Base-by-base conservation (phyloP, 108 stramenopile genomes). In the Craspedostauros australis region DNA sequence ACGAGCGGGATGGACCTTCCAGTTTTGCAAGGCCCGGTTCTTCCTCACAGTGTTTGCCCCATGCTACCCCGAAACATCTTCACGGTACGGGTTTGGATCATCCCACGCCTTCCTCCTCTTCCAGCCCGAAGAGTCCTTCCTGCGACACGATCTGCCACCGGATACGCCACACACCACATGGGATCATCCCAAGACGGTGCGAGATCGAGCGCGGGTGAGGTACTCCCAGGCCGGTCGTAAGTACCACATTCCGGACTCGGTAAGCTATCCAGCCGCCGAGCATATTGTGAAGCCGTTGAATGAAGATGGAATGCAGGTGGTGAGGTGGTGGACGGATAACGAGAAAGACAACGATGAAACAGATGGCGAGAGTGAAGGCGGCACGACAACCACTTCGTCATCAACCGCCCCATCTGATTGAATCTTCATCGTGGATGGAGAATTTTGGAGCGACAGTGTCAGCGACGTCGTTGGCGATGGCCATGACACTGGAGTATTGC, bases 261-360 rank as follows among this genome's bases (percentile, higher is more conserved):
- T 7, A 16, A 8, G 14, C 8, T 48, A 48, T 23, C 46, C 46
- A 5, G 20, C 46, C n/a, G 46, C 46, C 7, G 46, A 48, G 14
- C 46, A 48, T 14, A 48, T 48, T 24, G 46, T 48, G 26, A 48
- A 48, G 14, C 46, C 46, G 4, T 5, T 48, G 6, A 8, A 48
- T 4, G 46, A 48, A 9, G 46, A 48, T 25, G 46, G 46, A n/a
- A 48, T 5, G 5, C 5, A 7, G 4, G 22, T 48, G 46, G 21
- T 48, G 4, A 23, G 24, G 8, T 48, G 46, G 46, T 48, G 46
- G 46, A 9, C 12, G 34, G 15, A 44, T 18, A 44, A 44, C n/a
- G n/a, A n/a, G n/a, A n/a, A n/a, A n/a, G n/a, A n/a, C n/a, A n/a
- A n/a, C n/a, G n/a, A n/a, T n/a, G n/a, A n/a, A n/a, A n/a, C n/a